Evolutionary conservation across 306 rosid genomes (phyloP).

Genomic region (Citrullus mucosospermus): DNA sequence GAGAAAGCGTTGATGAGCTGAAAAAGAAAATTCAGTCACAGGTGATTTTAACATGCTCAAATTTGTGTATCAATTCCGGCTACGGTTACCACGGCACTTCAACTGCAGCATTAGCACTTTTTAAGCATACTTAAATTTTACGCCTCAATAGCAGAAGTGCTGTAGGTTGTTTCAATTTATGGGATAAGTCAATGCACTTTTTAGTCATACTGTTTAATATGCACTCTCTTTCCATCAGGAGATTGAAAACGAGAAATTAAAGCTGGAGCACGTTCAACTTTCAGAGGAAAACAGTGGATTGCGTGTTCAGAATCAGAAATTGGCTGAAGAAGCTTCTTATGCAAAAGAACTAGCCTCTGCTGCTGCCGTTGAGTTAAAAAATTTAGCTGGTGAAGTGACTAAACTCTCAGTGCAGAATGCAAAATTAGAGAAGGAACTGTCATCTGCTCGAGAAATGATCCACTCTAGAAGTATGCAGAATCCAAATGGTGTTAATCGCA

Average conservation of each 20-base stretch:
- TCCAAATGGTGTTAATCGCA: conserved; percentile 61
- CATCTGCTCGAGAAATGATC: conserved; percentile 56
- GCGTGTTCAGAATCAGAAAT: conserved; percentile 85
- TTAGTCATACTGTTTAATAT: background rate
- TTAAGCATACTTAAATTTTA: background rate
- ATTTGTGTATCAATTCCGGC: background rate
- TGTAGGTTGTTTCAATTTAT: background rate
- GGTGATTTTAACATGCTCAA: conserved; percentile 26
- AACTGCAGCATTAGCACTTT: background rate
- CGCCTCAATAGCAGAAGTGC: background rate
- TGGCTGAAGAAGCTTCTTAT: conserved; percentile 96
- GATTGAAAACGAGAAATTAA: conserved; percentile 78
- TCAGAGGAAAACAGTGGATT: conserved; percentile 92
- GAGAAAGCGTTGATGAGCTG: conserved; percentile 47
- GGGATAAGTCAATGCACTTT: background rate
- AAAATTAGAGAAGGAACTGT: conserved; percentile 74
- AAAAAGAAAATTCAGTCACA: conserved; percentile 81
- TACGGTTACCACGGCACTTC: background rate
- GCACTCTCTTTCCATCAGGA: conserved; percentile 29
- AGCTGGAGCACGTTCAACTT: conserved; percentile 70
- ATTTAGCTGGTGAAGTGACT: conserved; percentile 95
- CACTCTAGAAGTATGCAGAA: conserved; percentile 52
- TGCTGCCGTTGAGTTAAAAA: conserved; percentile 95
- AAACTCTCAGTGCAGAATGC: conserved; percentile 77
- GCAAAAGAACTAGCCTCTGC: conserved; percentile 99